Conservation (phyloP, 345 rosid genomes). For the Psidium friedrichsthalianum region DNA sequence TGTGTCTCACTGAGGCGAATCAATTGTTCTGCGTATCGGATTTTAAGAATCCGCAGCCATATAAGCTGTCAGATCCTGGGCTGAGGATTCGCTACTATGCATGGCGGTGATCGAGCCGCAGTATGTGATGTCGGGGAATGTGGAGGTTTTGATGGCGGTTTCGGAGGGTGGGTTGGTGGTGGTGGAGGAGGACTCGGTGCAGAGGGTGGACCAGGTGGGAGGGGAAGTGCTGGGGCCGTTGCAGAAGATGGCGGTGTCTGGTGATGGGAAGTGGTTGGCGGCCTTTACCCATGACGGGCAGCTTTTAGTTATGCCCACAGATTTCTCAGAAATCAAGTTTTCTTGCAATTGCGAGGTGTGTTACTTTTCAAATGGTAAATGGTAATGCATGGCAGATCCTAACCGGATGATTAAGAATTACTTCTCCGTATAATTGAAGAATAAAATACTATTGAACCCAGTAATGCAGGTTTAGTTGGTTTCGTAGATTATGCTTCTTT, state of each 20-base stretch:
- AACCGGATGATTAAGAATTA: neutral
- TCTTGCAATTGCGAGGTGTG: slow-evolving; percentile 73
- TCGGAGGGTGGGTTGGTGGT: slow-evolving; percentile 43
- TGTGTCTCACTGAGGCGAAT: slow-evolving; percentile 76
- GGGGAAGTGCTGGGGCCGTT: slow-evolving; percentile 46
- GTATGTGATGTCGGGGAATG: slow-evolving; percentile 76
- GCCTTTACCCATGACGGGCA: slow-evolving; percentile 83
- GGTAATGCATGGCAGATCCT: neutral
- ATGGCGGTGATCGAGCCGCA: slow-evolving; percentile 84
- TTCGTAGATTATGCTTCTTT: neutral
- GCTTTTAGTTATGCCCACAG: slow-evolving; percentile 54
- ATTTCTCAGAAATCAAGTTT: slow-evolving; percentile 34
- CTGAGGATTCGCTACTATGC: slow-evolving; percentile 53
- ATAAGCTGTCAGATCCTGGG: slow-evolving; percentile 46
- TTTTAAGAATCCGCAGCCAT: slow-evolving; percentile 52
- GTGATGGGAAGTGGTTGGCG: slow-evolving; percentile 68
- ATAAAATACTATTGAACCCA: neutral
- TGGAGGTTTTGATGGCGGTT: slow-evolving; percentile 63
- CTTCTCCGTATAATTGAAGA: neutral
- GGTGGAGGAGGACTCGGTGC: slow-evolving; percentile 80
- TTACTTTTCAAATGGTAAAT: neutral
- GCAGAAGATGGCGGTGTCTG: slow-evolving; percentile 76
- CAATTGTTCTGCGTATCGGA: slow-evolving; percentile 56
- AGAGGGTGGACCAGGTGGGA: slow-evolving; percentile 32
- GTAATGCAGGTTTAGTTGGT: neutral